Conservation (phyloP, 495 filamentous ascomycete genomes). For the Cairneyella variabilis region DNA sequence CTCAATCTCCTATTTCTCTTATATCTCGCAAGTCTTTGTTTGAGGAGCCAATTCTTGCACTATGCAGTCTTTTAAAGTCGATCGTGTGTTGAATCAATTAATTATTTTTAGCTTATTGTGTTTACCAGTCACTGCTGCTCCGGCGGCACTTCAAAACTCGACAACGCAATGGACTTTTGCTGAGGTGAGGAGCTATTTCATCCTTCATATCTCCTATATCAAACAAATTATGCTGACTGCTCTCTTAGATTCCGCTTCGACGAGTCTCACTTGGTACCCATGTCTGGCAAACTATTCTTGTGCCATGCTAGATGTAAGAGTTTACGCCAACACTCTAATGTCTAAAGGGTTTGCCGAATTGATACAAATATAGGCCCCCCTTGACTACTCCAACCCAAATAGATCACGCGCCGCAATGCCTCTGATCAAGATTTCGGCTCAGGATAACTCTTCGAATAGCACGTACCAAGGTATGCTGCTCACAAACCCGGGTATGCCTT, state of each 20-base stretch:
- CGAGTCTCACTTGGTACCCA: conserved; percentile 3
- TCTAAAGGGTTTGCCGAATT: background rate
- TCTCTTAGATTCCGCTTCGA: conserved; percentile 4
- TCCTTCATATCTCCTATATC: background rate
- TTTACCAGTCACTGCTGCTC: too few relatives aligned
- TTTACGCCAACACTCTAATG: too few relatives aligned
- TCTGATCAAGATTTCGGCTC: conserved; percentile 4
- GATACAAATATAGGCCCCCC: conserved; percentile 10
- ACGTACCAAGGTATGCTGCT: conserved; percentile 16
- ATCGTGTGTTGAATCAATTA: too few relatives aligned
- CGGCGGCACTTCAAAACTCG: too few relatives aligned
- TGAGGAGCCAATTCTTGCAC: too few relatives aligned
- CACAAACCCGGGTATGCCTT: conserved; percentile 8
- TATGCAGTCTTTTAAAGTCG: too few relatives aligned
- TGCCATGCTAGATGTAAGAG: conserved; percentile 4
- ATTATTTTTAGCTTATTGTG: too few relatives aligned
- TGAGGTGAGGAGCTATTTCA: background rate
- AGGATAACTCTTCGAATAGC: background rate
- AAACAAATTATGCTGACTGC: background rate
- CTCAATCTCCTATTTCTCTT: too few relatives aligned
- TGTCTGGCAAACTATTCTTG: conserved; percentile 2
- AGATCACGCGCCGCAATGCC: conserved; percentile 6
- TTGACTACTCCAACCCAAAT: conserved; percentile 11
- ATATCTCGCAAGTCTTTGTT: too few relatives aligned
- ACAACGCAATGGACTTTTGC: conserved; percentile 2